These are phyloP conservation scores for Chaetomium strumarium DNA, from an alignment of 2,329 filamentous ascomycete species.

Conservation along the genomic window DNA sequence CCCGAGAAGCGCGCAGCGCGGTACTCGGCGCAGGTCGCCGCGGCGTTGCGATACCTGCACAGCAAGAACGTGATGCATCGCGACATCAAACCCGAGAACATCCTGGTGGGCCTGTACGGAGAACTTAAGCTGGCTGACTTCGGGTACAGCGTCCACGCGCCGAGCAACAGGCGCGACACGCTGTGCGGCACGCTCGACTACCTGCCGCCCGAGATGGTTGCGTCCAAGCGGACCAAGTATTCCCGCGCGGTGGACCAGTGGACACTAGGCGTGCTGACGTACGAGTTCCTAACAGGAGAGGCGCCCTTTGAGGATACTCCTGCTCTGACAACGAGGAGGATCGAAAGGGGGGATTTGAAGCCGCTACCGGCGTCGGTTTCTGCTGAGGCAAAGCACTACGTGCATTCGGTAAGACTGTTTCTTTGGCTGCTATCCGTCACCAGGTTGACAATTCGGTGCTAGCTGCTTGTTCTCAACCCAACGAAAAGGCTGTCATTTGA, in stretches of 20 bases:
- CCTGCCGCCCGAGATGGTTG: conserved; percentile 97
- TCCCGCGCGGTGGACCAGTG: conserved; percentile 94
- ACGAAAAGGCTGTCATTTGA: conserved; percentile 89
- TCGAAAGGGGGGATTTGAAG: conserved; percentile 81
- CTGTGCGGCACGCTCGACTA: conserved; percentile 98
- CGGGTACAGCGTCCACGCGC: conserved; percentile 96
- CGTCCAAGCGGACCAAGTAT: conserved; percentile 73
- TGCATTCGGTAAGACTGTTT: conserved; percentile 74
- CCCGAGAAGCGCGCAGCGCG: conserved; percentile 81
- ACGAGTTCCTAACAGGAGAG: conserved; percentile 93
- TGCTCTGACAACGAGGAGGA: conserved; percentile 88
- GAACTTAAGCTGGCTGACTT: conserved; percentile 99
- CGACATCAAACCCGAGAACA: conserved; percentile 97
- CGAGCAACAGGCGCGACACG: conserved; percentile 86
- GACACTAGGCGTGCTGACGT: conserved; percentile 90
- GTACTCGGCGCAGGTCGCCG: conserved; percentile 85
- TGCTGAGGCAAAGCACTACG: conserved; percentile 69
- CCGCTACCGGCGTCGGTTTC: conserved; percentile 51
- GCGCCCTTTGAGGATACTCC: conserved; percentile 95
- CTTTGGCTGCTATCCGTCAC: conserved; percentile 6
- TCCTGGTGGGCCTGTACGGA: conserved; percentile 89
- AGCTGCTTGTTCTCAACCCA: conserved; percentile 71
- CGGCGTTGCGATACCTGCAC: conserved; percentile 82
- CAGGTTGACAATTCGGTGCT: background rate
- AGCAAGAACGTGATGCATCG: conserved; percentile 97